Conservation (phyloP, 1,284 basidiomycete species). For the Ustilago xerochloae region DNA sequence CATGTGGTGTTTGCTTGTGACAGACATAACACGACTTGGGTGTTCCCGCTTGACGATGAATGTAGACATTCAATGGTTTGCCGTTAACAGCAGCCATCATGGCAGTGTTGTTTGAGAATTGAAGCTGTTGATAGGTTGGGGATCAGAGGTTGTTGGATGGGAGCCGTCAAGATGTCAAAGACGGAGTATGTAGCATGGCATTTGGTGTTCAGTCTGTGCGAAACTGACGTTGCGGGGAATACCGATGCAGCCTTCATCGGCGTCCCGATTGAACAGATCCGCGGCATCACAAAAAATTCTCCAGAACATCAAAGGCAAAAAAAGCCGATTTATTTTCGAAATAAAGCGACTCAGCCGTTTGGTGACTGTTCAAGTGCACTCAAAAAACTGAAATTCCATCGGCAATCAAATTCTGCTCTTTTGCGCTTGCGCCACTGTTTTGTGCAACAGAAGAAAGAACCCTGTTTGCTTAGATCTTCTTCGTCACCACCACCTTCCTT, state of each 20-base stretch:
- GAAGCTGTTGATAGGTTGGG: background rate
- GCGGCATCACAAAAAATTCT: background rate
- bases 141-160: background rate
- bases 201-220: background rate
- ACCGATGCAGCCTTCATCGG: no score
- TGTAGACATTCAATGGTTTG: constrained; percentile 52
- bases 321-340: background rate
- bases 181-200: background rate
- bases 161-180: background rate
- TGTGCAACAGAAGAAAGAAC: background rate
- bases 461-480: background rate
- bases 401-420: background rate
- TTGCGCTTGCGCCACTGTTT: background rate
- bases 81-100: background rate
- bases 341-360: no score
- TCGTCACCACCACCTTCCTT: background rate
- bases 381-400: background rate
- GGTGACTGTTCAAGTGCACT: no score
- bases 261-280: background rate
- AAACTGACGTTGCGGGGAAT: no score
- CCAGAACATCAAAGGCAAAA: background rate
- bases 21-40: constrained; percentile 56
- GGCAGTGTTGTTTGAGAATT: constrained; percentile 1
- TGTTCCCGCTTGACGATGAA: constrained; percentile 55
- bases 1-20: constrained; percentile 46